Conservation (phyloP, 179 eudicot species). For the Beta macrorhiza region DNA sequence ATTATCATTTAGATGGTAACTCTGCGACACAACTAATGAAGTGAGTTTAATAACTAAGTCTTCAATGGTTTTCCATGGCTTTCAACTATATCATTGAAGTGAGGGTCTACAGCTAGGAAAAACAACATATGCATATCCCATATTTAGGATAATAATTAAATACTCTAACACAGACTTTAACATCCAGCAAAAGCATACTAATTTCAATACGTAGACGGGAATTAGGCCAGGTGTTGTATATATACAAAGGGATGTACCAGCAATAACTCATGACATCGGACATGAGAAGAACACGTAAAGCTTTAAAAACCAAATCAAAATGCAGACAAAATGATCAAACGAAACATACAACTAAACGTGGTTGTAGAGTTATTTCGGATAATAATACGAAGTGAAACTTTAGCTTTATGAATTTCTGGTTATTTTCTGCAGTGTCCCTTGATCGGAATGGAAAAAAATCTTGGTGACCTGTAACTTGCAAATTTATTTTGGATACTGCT, state of each 20-base stretch:
- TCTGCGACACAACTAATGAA: neutral
- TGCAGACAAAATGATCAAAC: neutral
- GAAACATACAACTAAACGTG: neutral
- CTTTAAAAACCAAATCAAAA: neutral
- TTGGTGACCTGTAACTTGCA: too few relatives aligned
- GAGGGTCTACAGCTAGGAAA: neutral
- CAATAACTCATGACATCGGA: neutral
- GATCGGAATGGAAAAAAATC: too few relatives aligned
- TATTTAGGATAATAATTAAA: neutral
- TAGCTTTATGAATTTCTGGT: too few relatives aligned
- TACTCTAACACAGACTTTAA: neutral
- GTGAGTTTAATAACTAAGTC: neutral
- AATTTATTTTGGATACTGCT: too few relatives aligned
- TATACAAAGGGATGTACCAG: neutral
- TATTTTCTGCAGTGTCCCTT: too few relatives aligned
- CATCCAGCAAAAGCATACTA: neutral
- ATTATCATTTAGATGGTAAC: neutral
- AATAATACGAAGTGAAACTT: too few relatives aligned
- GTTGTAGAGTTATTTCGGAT: neutral
- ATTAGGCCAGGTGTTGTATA: neutral
- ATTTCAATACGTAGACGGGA: neutral
- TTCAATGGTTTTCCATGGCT: constrained; percentile 3
- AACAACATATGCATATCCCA: neutral
- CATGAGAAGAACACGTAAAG: neutral
- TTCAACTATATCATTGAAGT: too few relatives aligned